Base-by-base conservation (phyloP, 1,139 yeast species). In the Pichia cactophila region DNA sequence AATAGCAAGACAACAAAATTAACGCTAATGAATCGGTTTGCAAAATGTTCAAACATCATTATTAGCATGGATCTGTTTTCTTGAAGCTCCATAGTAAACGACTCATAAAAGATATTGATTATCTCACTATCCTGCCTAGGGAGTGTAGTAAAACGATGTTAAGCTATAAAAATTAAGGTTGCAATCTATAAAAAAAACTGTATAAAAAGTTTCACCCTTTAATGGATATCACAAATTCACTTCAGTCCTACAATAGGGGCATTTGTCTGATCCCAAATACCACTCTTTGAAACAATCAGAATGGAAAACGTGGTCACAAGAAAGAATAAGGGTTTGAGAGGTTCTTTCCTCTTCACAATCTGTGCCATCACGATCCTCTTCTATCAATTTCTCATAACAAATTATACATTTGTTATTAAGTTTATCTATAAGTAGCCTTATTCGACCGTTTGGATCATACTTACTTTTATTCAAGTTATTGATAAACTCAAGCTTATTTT, bases 261-360 rank as follows among this genome's bases (percentile, higher is more conserved):
- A 77, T 5, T 67, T 64, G 23, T 58, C 60, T 2, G 78, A 72
- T 43, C 63, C 66, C 31, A 67, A 61, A 31, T 74, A 59, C 82
- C 82, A 77, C 44, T 59, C 58, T 50, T 69, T 73, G 45, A 77
- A 61, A 55, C 82, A 77, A 8, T 62, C 62, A 50, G 61, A 66
- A 56, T 77, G 82, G 58, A 74, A 77, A 5, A 67, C 58, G 56
- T 77, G 82, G 6, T 60, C 58, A 56, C 82, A 77, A 10, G 58
- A 54, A 33, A 70, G 58, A 33, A 72, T 56, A 11, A 57, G 45
- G 26, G 41, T 40, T 36, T 46, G 33, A 5, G 20, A 8, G 17
- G 28, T 28, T 37, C 33, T n/a, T 14, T 16, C 26, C 17, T 29
- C 23, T 28, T 20, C 26, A 10, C n/a, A 31, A 7, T 44, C 47